Percentiles rank a stretch among this genome's conserved stretches.
Conservation (phyloP, 495 filamentous ascomycete species). For the Letharia columbiana region DNA sequence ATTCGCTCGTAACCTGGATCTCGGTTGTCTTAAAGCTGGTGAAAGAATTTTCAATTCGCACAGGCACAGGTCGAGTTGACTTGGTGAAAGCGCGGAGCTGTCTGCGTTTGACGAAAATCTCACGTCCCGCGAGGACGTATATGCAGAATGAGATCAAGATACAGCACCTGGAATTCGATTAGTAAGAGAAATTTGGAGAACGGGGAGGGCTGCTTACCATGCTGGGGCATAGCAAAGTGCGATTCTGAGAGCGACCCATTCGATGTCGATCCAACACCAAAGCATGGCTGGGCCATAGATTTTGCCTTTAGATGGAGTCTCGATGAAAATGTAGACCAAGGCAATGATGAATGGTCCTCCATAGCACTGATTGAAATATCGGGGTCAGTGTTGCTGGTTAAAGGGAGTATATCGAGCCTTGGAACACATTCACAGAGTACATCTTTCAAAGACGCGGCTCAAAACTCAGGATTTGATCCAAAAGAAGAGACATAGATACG, state of each 20-base stretch:
- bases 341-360: conserved; percentile 66
- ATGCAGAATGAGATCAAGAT: conserved; percentile 63
- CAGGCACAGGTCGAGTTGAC: neutral
- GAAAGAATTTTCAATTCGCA: conserved; percentile 17
- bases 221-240: conserved; percentile 75
- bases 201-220: conserved; percentile 44
- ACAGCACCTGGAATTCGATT: conserved; percentile 37
- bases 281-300: conserved; percentile 75
- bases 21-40: conserved; percentile 19
- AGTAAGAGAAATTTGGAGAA: neutral
- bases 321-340: conserved; percentile 57
- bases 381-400: neutral
- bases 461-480: neutral
- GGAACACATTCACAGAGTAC: neutral
- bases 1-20: conserved; percentile 20
- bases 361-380: conserved; percentile 44
- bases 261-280: conserved; percentile 72
- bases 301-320: conserved; percentile 37
- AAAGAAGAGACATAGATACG: neutral
- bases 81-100: conserved; percentile 35
- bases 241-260: conserved; percentile 67
- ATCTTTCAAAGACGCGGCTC: neutral
- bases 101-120: conserved; percentile 53
- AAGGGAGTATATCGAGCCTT: neutral
- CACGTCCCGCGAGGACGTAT: conserved; percentile 61